phyloP scores from a whole-genome alignment of 345 rosid species.

The Ceriops zippeliana region DNA sequence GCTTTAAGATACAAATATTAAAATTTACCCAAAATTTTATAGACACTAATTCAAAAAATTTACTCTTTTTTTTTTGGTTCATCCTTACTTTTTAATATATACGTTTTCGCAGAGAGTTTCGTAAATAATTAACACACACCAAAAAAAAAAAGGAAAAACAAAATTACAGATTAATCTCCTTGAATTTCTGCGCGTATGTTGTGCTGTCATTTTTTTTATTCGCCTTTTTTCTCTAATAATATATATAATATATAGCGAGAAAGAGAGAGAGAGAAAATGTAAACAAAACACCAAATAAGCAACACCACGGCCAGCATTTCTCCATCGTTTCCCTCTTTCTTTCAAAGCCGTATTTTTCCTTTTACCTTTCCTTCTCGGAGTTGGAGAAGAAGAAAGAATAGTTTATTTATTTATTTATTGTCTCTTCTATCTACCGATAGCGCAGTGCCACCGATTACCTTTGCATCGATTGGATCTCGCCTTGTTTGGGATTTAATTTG shows the following conservation, averaged over 20 bases:
- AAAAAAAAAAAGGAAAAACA: not conserved
- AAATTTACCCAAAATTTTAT: too few relatives aligned
- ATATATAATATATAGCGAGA: too few relatives aligned
- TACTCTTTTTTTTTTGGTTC: too few relatives aligned
- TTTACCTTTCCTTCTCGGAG: not conserved
- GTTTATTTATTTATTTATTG: too few relatives aligned
- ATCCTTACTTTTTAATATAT: too few relatives aligned
- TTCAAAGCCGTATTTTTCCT: not conserved
- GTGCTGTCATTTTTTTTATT: conserved; percentile 41
- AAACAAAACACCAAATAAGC: not conserved
- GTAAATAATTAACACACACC: too few relatives aligned
- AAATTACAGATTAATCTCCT: conserved; percentile 16
- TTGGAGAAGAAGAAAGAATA: not conserved
- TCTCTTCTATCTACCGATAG: not conserved
- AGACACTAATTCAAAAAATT: too few relatives aligned
- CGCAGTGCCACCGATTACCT: not conserved
- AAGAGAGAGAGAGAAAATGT: not conserved
- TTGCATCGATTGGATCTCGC: not conserved
- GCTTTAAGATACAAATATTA: too few relatives aligned
- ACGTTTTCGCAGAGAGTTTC: too few relatives aligned
- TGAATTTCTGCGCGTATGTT: conserved; percentile 44
- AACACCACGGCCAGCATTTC: not conserved
- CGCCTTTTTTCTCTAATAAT: not conserved
- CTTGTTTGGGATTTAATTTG: not conserved
- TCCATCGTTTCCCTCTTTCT: not conserved